phyloP scores from a whole-genome alignment of 768 basidiomycete species.

The Cubamyces lactineus region DNA sequence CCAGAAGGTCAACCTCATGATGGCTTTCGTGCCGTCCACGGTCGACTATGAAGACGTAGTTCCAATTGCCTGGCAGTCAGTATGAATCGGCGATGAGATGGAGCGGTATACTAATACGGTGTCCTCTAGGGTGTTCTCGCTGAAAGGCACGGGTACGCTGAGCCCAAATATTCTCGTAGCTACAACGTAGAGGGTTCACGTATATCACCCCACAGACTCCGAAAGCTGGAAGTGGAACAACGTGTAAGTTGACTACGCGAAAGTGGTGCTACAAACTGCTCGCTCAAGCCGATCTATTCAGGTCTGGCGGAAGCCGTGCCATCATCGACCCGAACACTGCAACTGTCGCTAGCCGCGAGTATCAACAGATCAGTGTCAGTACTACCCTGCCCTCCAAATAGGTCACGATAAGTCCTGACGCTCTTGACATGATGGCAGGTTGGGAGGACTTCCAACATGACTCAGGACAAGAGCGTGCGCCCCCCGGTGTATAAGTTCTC shows the following conservation, averaged over 20 bases:
- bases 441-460: neutral
- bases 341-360: neutral
- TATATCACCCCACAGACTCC: neutral
- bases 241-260: neutral
- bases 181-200: neutral
- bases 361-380: neutral
- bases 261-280: neutral
- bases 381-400: neutral
- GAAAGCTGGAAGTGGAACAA: neutral
- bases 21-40: neutral
- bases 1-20: neutral
- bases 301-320: neutral
- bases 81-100: neutral
- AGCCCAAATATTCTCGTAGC: neutral
- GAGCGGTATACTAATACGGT: neutral
- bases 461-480: neutral
- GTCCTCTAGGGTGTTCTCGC: neutral
- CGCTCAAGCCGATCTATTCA: neutral
- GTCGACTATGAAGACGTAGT: neutral
- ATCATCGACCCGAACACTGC: neutral
- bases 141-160: neutral
- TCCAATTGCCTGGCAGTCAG: slow-evolving; percentile 5
- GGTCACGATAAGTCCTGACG: neutral
- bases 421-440: neutral
- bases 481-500: slow-evolving; percentile 1